phyloP scores from a whole-genome alignment of 768 basidiomycete genomes.

The Rhizopogon vulgaris region DNA sequence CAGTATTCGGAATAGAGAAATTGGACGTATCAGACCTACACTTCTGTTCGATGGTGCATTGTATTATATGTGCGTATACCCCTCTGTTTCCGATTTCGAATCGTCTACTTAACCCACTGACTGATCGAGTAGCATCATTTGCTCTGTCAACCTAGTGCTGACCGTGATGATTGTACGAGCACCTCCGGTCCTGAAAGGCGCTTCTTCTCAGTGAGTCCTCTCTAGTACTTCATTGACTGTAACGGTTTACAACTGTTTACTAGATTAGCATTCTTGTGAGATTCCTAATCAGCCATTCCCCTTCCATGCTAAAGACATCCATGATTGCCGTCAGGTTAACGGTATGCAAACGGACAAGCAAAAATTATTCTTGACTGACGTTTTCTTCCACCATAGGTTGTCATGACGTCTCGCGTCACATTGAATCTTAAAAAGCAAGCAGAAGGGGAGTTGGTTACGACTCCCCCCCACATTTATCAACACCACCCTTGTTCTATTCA shows the following conservation, averaged over 20 bases:
- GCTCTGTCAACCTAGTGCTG: conserved; percentile 36
- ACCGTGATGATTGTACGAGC: conserved; percentile 42
- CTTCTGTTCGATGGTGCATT: conserved; percentile 41
- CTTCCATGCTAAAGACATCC: conserved; percentile 35
- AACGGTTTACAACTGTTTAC: neutral
- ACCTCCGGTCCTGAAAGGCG: conserved; percentile 39
- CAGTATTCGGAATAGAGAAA: conserved; percentile 24
- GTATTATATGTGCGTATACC: conserved; percentile 34
- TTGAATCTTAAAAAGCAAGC: neutral
- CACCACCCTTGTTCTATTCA: no score
- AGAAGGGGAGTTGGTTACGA: no score
- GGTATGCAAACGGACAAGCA: neutral
- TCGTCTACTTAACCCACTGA: neutral
- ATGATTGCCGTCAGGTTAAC: conserved; percentile 16
- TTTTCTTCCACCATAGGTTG: neutral
- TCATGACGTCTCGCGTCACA: neutral
- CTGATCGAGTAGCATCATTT: conserved; percentile 32
- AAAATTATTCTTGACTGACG: neutral
- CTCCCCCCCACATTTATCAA: no score
- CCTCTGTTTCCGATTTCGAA: neutral
- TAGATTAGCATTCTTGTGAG: neutral
- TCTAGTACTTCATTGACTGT: neutral
- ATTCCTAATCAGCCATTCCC: neutral
- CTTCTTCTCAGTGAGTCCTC: conserved; percentile 39
- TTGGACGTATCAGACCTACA: conserved; percentile 30